Evolutionary conservation across 768 basidiomycete genomes (phyloP).

Genomic region (Hygrocybe coccinea): DNA sequence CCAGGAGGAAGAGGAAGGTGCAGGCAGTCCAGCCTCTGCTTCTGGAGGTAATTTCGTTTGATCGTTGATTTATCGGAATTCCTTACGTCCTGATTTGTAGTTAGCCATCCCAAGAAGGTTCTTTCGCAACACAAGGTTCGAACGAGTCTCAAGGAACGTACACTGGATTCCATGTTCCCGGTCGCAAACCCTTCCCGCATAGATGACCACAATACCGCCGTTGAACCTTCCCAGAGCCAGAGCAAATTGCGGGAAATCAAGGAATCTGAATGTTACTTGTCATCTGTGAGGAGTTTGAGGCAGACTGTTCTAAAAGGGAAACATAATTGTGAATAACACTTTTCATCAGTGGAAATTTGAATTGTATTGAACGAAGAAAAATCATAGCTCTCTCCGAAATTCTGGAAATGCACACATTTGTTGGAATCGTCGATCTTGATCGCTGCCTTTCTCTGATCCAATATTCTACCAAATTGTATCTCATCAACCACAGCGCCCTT

Average conservation of each 20-base stretch:
- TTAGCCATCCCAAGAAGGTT: constrained; percentile 37
- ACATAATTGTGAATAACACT: constrained; percentile 57
- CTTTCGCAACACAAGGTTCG: constrained; percentile 88
- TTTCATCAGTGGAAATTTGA: neutral
- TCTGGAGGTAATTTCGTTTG: constrained; percentile 21
- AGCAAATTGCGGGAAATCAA: constrained; percentile 50
- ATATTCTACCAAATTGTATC: constrained; percentile 80
- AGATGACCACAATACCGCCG: constrained; percentile 20
- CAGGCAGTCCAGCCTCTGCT: constrained; percentile 21
- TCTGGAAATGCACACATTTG: constrained; percentile 81
- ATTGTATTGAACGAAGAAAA: neutral
- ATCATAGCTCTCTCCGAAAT: constrained; percentile 75
- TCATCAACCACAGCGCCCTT: constrained; percentile 79
- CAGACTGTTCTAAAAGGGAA: constrained; percentile 51
- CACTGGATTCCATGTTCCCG: constrained; percentile 93
- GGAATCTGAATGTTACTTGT: constrained; percentile 72
- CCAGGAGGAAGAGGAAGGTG: constrained; percentile 22
- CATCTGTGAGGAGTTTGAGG: constrained; percentile 68
- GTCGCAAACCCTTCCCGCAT: constrained; percentile 51
- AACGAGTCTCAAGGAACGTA: constrained; percentile 80
- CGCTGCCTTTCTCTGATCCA: constrained; percentile 80
- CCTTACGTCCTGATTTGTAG: neutral
- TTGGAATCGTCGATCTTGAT: constrained; percentile 79
- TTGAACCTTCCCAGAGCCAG: constrained; percentile 9
- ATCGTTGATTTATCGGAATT: neutral